These are phyloP conservation scores for Chenopodium berlandieri DNA, from an alignment of 148 eudicot species.

Conservation along the genomic window DNA sequence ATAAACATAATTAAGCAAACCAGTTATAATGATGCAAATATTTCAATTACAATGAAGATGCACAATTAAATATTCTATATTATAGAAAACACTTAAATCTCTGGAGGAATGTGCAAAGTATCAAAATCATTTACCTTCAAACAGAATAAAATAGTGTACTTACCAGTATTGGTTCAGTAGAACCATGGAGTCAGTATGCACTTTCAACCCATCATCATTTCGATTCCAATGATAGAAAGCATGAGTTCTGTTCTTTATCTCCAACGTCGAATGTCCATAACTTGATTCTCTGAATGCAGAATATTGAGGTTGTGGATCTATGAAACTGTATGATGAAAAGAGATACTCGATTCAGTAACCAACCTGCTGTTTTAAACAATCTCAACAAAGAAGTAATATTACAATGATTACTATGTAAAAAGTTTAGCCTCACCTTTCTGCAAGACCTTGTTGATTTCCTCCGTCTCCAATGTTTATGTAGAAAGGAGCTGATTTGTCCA, in stretches of 20 bases:
- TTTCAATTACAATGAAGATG: no score
- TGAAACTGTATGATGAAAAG: conserved; percentile 50
- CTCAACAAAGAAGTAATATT: neutral
- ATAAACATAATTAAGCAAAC: neutral
- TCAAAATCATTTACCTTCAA: neutral
- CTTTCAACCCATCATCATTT: conserved; percentile 80
- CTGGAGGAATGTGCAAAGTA: neutral
- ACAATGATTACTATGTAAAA: neutral
- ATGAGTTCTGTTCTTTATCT: conserved; percentile 85
- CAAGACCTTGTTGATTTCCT: conserved; percentile 97
- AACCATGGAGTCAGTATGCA: conserved; percentile 55
- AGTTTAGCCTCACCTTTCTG: conserved; percentile 33
- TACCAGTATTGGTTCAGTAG: conserved; percentile 84
- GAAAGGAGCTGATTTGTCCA: conserved; percentile 76
- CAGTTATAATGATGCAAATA: neutral
- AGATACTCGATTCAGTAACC: neutral
- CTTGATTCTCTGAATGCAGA: conserved; percentile 97
- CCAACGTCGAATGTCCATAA: conserved; percentile 88
- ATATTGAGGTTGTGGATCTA: conserved; percentile 87
- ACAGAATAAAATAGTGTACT: conserved; percentile 20
- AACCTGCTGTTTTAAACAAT: neutral
- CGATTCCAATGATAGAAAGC: conserved; percentile 96
- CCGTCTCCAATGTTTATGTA: conserved; percentile 97
- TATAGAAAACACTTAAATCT: neutral
- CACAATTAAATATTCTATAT: neutral